phyloP scores from a whole-genome alignment of 441 rosid species.

The Rhodomyrtus psidioides region DNA sequence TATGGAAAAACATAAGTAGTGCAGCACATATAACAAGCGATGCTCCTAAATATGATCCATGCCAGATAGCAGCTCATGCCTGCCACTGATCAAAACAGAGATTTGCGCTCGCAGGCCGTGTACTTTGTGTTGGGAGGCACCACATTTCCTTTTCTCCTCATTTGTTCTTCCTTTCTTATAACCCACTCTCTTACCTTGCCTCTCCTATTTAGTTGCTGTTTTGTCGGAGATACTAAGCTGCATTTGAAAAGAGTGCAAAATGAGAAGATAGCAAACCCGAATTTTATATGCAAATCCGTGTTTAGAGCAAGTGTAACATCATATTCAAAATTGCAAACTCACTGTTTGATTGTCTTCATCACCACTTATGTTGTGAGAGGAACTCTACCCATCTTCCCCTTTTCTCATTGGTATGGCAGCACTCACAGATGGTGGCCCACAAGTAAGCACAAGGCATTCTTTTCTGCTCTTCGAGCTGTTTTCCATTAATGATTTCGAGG shows the following conservation, averaged over 20 bases:
- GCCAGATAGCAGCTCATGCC: not conserved
- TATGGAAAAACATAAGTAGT: not conserved
- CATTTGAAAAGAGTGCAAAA: not conserved
- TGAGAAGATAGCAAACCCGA: not conserved
- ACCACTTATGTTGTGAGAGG: conserved; percentile 50
- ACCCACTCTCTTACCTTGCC: conserved; percentile 79
- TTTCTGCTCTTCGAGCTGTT: conserved; percentile 75
- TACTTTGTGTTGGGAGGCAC: conserved; percentile 77
- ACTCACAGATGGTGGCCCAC: conserved; percentile 57
- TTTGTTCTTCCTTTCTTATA: conserved; percentile 80
- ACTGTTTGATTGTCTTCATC: conserved; percentile 65
- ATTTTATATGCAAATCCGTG: not conserved
- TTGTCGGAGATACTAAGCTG: conserved; percentile 66
- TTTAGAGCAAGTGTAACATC: not conserved
- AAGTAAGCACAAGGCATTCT: conserved; percentile 80
- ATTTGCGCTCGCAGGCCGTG: conserved; percentile 76
- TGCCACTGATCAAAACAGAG: conserved; percentile 42
- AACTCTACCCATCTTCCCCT: conserved; percentile 43
- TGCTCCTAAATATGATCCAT: not conserved
- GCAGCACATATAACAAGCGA: not conserved
- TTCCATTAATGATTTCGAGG: not conserved
- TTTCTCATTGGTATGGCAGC: conserved; percentile 40
- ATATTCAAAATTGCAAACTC: not conserved
- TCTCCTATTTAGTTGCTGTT: conserved; percentile 52
- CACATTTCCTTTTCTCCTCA: conserved; percentile 59